Conservation (phyloP, 2,329 filamentous ascomycete species). For the Massarina eburnea region DNA sequence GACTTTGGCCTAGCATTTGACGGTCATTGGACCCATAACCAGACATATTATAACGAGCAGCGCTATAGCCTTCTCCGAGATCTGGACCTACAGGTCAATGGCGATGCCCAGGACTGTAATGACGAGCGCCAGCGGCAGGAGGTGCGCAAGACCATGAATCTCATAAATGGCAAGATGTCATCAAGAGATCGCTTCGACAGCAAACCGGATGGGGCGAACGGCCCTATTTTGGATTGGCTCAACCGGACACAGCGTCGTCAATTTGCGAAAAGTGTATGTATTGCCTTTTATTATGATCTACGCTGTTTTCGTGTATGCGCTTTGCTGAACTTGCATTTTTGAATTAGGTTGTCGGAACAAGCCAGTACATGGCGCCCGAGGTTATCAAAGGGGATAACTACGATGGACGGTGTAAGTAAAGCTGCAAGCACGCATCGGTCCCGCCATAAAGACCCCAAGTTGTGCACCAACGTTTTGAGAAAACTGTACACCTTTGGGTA, state of each 20-base stretch:
- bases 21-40: constrained; percentile 91
- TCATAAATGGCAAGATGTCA: constrained; percentile 37
- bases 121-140: constrained; percentile 54
- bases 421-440: too few relatives aligned
- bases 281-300: too few relatives aligned
- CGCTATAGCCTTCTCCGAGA: constrained; percentile 77
- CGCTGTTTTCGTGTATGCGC: too few relatives aligned
- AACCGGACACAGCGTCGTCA: constrained; percentile 60
- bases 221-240: constrained; percentile 44
- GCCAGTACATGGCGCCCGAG: constrained; percentile 98
- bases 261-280: constrained; percentile 80
- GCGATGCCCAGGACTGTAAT: constrained; percentile 70
- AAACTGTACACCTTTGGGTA: too few relatives aligned
- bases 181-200: constrained; percentile 18
- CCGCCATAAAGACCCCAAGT: too few relatives aligned
- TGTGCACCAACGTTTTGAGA: too few relatives aligned
- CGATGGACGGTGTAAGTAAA: constrained; percentile 90
- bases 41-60: constrained; percentile 81
- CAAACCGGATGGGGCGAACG: constrained; percentile 26
- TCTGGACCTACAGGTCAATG: constrained; percentile 71
- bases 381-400: constrained; percentile 80
- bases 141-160: constrained; percentile 49
- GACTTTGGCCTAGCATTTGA: constrained; percentile 96
- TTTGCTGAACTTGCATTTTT: too few relatives aligned
- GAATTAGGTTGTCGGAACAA: constrained; percentile 92